Base-by-base conservation (phyloP, 768 basidiomycete genomes). In the Obba rivulosa region DNA sequence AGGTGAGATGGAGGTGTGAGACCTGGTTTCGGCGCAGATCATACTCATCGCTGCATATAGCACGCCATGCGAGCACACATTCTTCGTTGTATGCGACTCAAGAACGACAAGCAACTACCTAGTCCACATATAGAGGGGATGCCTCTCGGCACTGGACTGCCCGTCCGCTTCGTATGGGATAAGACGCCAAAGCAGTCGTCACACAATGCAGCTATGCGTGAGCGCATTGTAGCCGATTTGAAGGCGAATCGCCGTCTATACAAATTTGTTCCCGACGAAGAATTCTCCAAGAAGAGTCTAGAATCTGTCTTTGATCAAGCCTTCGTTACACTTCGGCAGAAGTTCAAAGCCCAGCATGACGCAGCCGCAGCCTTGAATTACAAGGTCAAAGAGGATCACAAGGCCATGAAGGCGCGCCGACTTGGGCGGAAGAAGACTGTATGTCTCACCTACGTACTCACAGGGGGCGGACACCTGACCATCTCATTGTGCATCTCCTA, bases 161-260 rank as follows among this genome's bases (percentile, higher is more conserved):
- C 84, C 1, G 70, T 88, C 13, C 81, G 86, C 17, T 88, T 88
- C 54, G 81, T 87, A 3, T 89, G 87, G 87, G 80, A 83, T 52
- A 86, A 85, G 62, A 89, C 87, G 2, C 70, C 77, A 10, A 85
- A 80, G 51, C 83, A 87, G 56, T 88, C 85, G 1, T 74, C 79
- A 17, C 86, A 87, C 57, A 89, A 89, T 50, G 69, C 73, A 9
- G 74, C 76, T 13, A 87, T 87, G 85, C 87, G 83, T 66, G 64
- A 71, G 14, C 79, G 80, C 8, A 62, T 87, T 8, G 60, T 87
- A 18, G 68, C 69, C 8, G 83, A 87, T 59, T 65, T 89, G 49
- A 80, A 75, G 46, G 67, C 72, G 11, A 76, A 77, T 22, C 74
- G 81, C 8, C 67, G 65, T 23, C 48, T 74, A 46, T 89, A 87